Evolutionary conservation across 2,329 filamentous ascomycete genomes (phyloP).

Genomic region (Fusarium oligoseptatum): DNA sequence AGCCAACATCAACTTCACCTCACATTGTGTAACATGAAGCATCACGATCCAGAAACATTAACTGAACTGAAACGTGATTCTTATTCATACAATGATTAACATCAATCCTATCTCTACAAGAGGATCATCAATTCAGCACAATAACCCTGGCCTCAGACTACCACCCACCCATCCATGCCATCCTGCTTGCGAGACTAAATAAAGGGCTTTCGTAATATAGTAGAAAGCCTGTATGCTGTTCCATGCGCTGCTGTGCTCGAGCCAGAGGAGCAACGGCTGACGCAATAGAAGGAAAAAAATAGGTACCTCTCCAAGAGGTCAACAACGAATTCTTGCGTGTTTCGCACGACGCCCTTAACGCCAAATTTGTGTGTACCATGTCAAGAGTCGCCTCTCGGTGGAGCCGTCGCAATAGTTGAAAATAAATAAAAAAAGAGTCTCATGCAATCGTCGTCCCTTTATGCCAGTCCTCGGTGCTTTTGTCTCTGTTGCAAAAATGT

Average conservation of each 20-base stretch:
- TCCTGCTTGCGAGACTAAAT: constrained; percentile 18
- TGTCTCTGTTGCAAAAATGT: constrained; percentile 39
- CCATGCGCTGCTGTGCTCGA: constrained; percentile 1
- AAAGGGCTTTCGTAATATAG: constrained; percentile 32
- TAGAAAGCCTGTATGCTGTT: constrained; percentile 38
- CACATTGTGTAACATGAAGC: neutral
- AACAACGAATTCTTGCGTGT: constrained; percentile 41
- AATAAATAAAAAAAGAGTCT: constrained; percentile 45
- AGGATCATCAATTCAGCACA: constrained; percentile 17
- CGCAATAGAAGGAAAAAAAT: constrained; percentile 14
- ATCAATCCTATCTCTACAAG: constrained; percentile 38
- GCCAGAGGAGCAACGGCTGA: neutral
- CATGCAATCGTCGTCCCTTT: constrained; percentile 47
- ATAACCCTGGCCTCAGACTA: constrained; percentile 15
- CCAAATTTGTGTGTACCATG: constrained; percentile 42
- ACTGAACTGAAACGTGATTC: constrained; percentile 36
- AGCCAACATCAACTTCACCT: neutral
- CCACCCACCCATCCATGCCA: constrained; percentile 22
- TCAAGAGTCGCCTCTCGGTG: constrained; percentile 39
- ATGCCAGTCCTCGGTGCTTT: constrained; percentile 44
- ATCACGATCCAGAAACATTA: neutral
- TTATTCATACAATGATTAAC: constrained; percentile 48
- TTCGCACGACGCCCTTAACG: constrained; percentile 47
- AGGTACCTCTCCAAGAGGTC: constrained; percentile 31
- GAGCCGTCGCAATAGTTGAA: constrained; percentile 52